Evolutionary conservation across 768 basidiomycete genomes (phyloP).

Genomic region (Pleurotus giganteus): DNA sequence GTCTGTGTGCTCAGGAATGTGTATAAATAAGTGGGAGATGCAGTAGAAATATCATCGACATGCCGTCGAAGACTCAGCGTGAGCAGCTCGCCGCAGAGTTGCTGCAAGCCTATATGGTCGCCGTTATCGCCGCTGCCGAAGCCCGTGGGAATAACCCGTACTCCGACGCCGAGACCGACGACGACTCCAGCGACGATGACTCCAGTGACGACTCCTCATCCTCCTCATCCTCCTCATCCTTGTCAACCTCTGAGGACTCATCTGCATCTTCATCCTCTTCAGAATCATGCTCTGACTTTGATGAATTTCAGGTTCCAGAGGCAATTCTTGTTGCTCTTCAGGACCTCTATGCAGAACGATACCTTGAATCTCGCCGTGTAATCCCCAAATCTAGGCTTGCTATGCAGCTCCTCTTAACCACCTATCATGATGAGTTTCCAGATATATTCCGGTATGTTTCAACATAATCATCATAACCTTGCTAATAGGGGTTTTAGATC

Average conservation of each 20-base stretch:
- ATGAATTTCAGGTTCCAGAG: neutral
- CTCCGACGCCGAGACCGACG: too few species aligned
- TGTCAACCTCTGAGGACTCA: neutral
- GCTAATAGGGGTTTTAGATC: conserved; percentile 12
- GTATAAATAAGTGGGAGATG: neutral
- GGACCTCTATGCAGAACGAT: neutral
- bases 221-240: too few species aligned
- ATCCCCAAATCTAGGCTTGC: neutral
- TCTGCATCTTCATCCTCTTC: neutral
- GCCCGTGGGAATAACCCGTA: too few species aligned
- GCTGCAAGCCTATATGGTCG: neutral
- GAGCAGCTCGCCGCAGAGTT: neutral
- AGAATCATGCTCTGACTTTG: neutral
- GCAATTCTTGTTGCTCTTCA: neutral
- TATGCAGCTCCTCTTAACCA: neutral
- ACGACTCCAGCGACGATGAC: neutral
- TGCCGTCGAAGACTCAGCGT: neutral
- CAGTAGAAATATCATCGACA: neutral
- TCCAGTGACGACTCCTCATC: too few species aligned
- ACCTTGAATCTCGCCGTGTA: neutral
- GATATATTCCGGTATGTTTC: neutral
- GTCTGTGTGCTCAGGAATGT: neutral
- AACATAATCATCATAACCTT: neutral
- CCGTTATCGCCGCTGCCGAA: neutral
- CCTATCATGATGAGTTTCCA: neutral